Percentiles rank a stretch among this genome's conserved stretches.
These are phyloP conservation scores for Dalbergia oliveri DNA, from an alignment of 306 rosid species.

Conservation along the genomic window DNA sequence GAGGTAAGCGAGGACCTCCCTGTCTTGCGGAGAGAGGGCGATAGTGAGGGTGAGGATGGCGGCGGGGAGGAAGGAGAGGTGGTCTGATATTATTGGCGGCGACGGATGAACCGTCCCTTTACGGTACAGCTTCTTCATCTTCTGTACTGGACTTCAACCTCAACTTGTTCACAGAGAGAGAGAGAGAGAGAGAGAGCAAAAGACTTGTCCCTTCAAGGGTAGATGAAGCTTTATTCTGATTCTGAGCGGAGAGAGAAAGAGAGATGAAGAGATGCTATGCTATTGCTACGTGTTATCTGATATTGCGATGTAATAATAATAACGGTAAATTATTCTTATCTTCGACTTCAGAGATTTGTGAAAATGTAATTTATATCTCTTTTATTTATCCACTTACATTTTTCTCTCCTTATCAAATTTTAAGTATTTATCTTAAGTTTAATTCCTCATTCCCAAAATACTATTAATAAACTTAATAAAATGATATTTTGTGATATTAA, in stretches of 20 bases:
- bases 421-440: no score
- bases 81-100: conserved; percentile 76
- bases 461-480: no score
- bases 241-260: background rate
- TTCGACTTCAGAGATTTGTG: no score
- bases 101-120: conserved; percentile 90
- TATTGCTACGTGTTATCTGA: no score
- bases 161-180: background rate
- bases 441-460: no score
- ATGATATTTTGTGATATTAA: no score
- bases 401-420: no score
- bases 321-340: no score
- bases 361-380: no score
- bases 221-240: conserved; percentile 55
- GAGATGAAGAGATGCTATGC: background rate
- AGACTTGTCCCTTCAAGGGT: conserved; percentile 34
- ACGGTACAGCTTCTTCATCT: conserved; percentile 87
- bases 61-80: conserved; percentile 82
- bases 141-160: background rate
- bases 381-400: no score
- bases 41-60: conserved; percentile 71
- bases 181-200: background rate
- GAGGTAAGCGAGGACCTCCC: conserved; percentile 83
- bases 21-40: conserved; percentile 72
- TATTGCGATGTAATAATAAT: no score